These are phyloP conservation scores for Dryas drummondii DNA, from an alignment of 306 rosid genomes.

Conservation along the genomic window DNA sequence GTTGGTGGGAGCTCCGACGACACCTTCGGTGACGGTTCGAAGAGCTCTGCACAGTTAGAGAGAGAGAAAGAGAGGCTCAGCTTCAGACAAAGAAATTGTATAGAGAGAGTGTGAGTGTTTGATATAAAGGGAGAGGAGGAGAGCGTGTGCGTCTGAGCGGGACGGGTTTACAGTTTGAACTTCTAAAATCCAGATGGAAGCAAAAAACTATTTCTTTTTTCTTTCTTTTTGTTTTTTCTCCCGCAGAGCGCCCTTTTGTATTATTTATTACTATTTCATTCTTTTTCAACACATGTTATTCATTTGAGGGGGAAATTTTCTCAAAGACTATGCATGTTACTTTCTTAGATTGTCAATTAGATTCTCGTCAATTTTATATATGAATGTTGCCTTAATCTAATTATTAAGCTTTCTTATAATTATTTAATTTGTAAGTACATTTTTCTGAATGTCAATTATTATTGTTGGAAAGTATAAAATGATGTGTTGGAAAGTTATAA, in stretches of 20 bases:
- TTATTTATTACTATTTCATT: background rate
- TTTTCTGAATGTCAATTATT: no score
- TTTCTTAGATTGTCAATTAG: background rate
- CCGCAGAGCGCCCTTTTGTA: background rate
- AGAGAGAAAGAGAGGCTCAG: background rate
- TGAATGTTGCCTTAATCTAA: background rate
- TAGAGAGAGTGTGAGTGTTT: slow-evolving; percentile 24
- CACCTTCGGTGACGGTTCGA: slow-evolving; percentile 18
- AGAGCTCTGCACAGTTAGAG: slow-evolving; percentile 23
- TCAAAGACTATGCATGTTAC: background rate
- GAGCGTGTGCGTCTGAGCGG: slow-evolving; percentile 53
- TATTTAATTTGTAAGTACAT: rapidly evolving
- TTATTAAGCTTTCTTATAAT: background rate
- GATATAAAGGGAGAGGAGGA: slow-evolving; percentile 33
- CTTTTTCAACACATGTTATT: background rate
- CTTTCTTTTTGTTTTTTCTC: no score
- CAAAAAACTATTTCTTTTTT: background rate
- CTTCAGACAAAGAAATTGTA: slow-evolving; percentile 3
- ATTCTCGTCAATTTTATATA: background rate
- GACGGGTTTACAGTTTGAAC: slow-evolving; percentile 64
- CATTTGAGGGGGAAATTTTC: background rate
- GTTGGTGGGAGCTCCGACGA: slow-evolving; percentile 41
- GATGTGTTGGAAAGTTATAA: no score
- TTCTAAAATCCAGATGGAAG: slow-evolving; percentile 29
- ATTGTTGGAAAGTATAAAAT: no score